phyloP scores from a whole-genome alignment of 495 filamentous ascomycete species.

The Friedmanniomyces simplex region DNA sequence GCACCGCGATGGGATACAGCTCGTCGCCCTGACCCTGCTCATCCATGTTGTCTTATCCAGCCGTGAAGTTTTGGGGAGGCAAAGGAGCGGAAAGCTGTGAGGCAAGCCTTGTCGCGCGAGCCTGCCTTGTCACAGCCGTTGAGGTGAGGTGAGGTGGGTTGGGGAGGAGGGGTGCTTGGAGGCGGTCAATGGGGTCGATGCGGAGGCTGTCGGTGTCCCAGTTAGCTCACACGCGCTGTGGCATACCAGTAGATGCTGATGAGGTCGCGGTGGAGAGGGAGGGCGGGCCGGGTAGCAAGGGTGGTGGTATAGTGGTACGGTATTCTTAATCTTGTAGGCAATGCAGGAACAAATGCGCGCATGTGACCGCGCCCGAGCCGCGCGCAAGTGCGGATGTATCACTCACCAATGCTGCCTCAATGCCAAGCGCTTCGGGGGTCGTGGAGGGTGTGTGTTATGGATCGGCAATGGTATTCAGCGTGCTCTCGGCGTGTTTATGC shows the following conservation, averaged over 20 bases:
- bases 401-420: not conserved
- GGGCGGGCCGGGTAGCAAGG: not conserved
- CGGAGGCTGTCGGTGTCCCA: not conserved
- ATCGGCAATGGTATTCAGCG: no score
- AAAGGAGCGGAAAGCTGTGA: conserved; percentile 14
- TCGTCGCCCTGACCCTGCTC: conserved; percentile 75
- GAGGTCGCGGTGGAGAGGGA: not conserved
- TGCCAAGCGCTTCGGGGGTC: no score
- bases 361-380: not conserved
- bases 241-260: no score
- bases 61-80: not conserved
- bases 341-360: not conserved
- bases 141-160: not conserved
- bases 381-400: not conserved
- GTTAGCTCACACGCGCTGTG: not conserved
- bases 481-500: no score
- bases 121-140: conserved; percentile 3
- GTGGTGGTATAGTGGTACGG: not conserved
- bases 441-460: no score
- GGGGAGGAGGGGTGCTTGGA: not conserved
- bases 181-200: not conserved
- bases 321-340: not conserved
- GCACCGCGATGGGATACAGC: conserved; percentile 97
- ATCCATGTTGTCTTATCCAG: conserved; percentile 46
- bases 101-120: not conserved